These are phyloP conservation scores for Arthrobotrys megalospora DNA, from an alignment of 2,329 filamentous ascomycete genomes.

Conservation along the genomic window DNA sequence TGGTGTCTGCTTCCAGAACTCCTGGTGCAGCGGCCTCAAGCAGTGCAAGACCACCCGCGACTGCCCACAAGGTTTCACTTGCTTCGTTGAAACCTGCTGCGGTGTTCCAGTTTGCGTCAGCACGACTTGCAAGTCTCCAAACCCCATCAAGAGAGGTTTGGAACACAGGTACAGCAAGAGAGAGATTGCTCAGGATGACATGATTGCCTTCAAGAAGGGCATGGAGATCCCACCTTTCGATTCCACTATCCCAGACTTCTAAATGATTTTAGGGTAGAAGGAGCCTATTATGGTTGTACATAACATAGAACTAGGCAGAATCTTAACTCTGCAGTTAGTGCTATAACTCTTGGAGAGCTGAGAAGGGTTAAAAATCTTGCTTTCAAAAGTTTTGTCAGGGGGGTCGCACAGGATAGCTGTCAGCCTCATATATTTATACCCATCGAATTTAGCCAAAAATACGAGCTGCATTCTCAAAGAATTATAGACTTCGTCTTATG, in stretches of 20 bases:
- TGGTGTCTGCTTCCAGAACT: constrained; percentile 59
- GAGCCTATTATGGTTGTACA: background rate
- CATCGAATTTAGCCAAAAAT: constrained; percentile 4
- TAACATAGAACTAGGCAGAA: background rate
- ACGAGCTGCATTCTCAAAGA: background rate
- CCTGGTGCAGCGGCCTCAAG: constrained; percentile 47
- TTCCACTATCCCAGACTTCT: background rate
- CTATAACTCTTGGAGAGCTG: background rate
- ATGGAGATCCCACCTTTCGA: constrained; percentile 50
- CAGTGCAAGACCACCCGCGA: constrained; percentile 49
- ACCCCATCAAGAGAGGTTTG: constrained; percentile 51
- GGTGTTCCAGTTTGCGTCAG: constrained; percentile 54
- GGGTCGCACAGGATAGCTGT: constrained; percentile 3
- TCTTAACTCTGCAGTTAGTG: background rate
- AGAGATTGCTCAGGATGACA: constrained; percentile 45
- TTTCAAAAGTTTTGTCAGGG: constrained; percentile 10
- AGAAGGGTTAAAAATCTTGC: background rate
- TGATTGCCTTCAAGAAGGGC: constrained; percentile 57
- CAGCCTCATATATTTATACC: constrained; percentile 15
- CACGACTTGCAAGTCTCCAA: constrained; percentile 57
- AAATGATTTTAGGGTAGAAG: background rate
- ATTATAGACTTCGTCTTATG: no score
- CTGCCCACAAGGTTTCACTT: constrained; percentile 48
- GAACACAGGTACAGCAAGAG: constrained; percentile 35
- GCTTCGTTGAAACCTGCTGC: constrained; percentile 57